phyloP scores from a whole-genome alignment of 176 grass and related monocot species.

The Neostapfia colusana region DNA sequence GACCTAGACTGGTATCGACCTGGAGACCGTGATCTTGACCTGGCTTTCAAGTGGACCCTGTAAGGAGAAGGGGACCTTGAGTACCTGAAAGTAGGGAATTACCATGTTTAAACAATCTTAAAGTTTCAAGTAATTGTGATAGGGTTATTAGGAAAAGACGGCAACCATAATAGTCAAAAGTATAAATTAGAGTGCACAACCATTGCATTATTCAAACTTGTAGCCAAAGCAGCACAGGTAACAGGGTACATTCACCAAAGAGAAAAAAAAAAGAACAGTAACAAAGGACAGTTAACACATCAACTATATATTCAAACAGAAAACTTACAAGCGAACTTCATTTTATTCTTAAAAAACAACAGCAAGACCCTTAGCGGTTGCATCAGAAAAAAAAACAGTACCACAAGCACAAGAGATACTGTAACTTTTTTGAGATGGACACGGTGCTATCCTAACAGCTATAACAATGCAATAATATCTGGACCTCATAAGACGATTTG shows the following conservation, averaged over 20 bases:
- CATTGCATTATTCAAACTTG: neutral
- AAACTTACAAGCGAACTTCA: neutral
- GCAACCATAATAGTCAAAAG: neutral
- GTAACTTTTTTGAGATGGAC: neutral
- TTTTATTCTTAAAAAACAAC: neutral
- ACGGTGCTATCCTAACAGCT: neutral
- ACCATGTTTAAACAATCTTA: neutral
- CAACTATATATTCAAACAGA: neutral
- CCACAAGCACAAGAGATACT: neutral
- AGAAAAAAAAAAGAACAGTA: neutral
- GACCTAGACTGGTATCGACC: constrained; percentile 55
- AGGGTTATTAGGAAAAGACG: neutral
- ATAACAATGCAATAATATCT: neutral
- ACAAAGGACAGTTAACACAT: neutral
- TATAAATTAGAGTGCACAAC: constrained; percentile 3
- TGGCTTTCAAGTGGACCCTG: constrained; percentile 48
- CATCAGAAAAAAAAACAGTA: neutral
- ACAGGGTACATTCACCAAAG: neutral
- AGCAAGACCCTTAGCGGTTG: neutral
- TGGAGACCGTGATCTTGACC: constrained; percentile 62
- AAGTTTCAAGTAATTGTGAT: neutral
- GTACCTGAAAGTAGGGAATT: constrained; percentile 44
- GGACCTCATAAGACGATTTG: neutral
- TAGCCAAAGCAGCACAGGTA: neutral
- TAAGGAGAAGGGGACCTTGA: constrained; percentile 69